These are phyloP conservation scores for Pterocarpus macrocarpus DNA, from an alignment of 306 rosid genomes.

Conservation along the genomic window DNA sequence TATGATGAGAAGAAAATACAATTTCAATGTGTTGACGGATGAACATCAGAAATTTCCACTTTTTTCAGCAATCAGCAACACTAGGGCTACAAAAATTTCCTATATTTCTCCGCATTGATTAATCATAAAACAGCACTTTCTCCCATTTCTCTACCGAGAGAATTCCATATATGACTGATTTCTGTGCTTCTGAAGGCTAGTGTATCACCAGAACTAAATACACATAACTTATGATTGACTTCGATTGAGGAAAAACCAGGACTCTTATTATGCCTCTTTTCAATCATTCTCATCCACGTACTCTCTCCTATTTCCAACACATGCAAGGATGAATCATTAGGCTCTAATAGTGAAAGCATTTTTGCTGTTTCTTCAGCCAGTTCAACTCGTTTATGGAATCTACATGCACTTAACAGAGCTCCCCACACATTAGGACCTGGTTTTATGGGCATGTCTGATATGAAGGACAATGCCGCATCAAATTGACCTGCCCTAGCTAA, in stretches of 20 bases:
- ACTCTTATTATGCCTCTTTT: background rate
- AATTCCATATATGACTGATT: constrained; percentile 18
- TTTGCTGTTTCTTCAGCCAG: constrained; percentile 33
- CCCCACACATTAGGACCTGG: constrained; percentile 31
- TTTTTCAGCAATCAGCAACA: background rate
- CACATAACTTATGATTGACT: constrained; percentile 13
- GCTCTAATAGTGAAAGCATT: constrained; percentile 18
- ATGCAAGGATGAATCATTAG: constrained; percentile 22
- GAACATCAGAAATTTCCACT: background rate
- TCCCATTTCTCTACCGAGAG: constrained; percentile 42
- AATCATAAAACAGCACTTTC: background rate
- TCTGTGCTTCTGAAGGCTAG: constrained; percentile 26
- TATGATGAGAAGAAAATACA: background rate
- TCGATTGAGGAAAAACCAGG: constrained; percentile 36
- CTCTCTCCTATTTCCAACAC: constrained; percentile 3
- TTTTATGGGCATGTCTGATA: constrained; percentile 25
- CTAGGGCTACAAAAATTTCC: background rate
- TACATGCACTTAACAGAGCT: constrained; percentile 30
- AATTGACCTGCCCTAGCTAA: constrained; percentile 41
- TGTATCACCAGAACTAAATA: constrained; percentile 28
- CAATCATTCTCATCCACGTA: background rate
- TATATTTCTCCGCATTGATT: background rate
- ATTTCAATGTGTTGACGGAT: too few relatives aligned
- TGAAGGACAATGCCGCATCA: constrained; percentile 36
- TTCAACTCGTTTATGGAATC: constrained; percentile 36